phyloP scores from a whole-genome alignment of 805 yeast species.

The Candida glaebosa region DNA sequence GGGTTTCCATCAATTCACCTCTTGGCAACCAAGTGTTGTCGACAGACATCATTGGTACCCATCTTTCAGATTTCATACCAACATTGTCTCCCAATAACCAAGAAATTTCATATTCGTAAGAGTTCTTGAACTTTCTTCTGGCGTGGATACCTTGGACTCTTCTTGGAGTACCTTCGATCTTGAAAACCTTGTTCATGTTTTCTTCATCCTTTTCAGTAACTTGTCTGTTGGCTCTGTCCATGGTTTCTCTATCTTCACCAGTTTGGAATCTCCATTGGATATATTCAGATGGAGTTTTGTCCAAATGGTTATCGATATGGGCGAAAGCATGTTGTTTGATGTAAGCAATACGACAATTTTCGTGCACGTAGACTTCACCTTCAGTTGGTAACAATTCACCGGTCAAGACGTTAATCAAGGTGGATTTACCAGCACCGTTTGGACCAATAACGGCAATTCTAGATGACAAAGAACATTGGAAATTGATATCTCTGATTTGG shows the following conservation, averaged over 20 bases:
- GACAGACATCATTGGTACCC: slow-evolving; percentile 99
- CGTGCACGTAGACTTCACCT: slow-evolving; percentile 99
- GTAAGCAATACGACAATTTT: slow-evolving; percentile 99
- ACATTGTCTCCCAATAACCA: slow-evolving; percentile 97
- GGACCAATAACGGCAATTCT: slow-evolving; percentile 99
- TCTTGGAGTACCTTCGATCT: slow-evolving; percentile 98
- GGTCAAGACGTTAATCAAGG: slow-evolving; percentile 96
- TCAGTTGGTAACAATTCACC: slow-evolving; percentile 98
- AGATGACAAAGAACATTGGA: slow-evolving; percentile 99
- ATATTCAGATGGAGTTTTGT: slow-evolving; percentile 99
- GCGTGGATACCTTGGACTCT: slow-evolving; percentile 91
- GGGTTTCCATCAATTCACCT: slow-evolving; percentile 83
- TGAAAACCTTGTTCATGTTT: slow-evolving; percentile 99
- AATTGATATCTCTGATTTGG: slow-evolving; percentile 83
- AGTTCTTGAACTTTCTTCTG: slow-evolving; percentile 99
- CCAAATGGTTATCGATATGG: slow-evolving; percentile 97
- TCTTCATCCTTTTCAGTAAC: slow-evolving; percentile 95
- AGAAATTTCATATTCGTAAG: slow-evolving; percentile 99
- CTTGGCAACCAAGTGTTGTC: slow-evolving; percentile 99
- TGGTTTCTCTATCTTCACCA: slow-evolving; percentile 99
- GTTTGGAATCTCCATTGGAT: slow-evolving; percentile 99
- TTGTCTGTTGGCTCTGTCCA: slow-evolving; percentile 99
- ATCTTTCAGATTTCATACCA: slow-evolving; percentile 98
- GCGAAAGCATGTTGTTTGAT: slow-evolving; percentile 99
- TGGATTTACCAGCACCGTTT: slow-evolving; percentile 99